phyloP scores from a whole-genome alignment of 257 asterid species.

The Rehmannia glutinosa region DNA sequence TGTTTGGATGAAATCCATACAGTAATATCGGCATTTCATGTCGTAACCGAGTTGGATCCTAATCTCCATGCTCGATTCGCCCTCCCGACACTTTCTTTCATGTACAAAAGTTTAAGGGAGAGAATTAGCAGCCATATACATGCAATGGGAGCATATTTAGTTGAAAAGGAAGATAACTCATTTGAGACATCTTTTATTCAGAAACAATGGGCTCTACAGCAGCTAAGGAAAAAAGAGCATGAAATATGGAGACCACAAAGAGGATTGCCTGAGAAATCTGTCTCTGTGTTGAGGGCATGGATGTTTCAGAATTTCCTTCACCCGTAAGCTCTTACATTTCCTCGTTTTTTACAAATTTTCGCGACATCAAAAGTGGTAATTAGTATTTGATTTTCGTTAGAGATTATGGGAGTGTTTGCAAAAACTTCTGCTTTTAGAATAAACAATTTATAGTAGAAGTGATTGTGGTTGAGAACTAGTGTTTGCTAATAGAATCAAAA shows the following conservation, averaged over 20 bases:
- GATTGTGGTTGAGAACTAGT: too few relatives aligned
- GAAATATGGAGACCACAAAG: conserved; percentile 94
- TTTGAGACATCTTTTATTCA: conserved; percentile 54
- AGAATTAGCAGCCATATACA: conserved; percentile 70
- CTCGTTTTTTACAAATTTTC: too few relatives aligned
- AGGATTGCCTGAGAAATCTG: conserved; percentile 92
- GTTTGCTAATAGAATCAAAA: too few relatives aligned
- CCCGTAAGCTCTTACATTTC: conserved; percentile 74
- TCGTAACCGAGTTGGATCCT: conserved; percentile 77
- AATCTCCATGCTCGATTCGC: conserved; percentile 75
- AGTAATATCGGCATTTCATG: conserved; percentile 70
- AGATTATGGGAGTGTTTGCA: too few relatives aligned
- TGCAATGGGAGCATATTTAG: conserved; percentile 42
- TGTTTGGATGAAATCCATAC: conserved; percentile 84
- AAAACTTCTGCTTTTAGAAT: too few relatives aligned
- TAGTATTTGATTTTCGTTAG: too few relatives aligned
- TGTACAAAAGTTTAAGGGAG: conserved; percentile 69
- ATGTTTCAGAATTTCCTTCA: conserved; percentile 97
- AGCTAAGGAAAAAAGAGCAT: conserved; percentile 65
- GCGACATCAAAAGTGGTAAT: too few relatives aligned
- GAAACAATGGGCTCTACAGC: conserved; percentile 89
- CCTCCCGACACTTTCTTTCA: conserved; percentile 52
- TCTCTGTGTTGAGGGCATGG: conserved; percentile 89
- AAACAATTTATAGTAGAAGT: too few relatives aligned
- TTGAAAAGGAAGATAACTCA: conserved; percentile 35